Evolutionary conservation across 129 eudicot species (phyloP).

Genomic region (Centrapalus pauciflorus): DNA sequence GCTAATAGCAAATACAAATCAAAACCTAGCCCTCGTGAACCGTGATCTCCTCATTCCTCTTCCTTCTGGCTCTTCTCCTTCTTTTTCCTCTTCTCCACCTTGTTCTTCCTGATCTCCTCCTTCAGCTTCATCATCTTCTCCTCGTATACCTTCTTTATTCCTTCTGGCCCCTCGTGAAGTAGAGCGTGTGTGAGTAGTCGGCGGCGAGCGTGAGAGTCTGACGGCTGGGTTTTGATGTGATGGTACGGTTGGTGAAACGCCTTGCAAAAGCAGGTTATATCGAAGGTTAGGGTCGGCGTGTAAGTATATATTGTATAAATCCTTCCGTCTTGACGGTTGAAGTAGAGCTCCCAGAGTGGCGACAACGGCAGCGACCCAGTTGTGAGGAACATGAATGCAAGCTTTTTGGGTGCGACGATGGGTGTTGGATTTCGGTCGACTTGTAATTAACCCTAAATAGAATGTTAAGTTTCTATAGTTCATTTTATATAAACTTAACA

Average conservation of each 20-base stretch:
- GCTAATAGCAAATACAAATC: too few species aligned
- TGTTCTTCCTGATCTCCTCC: too few species aligned
- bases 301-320: constrained; percentile 63
- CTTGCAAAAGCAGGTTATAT: constrained; percentile 35
- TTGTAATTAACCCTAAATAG: too few species aligned
- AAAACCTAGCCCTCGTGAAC: too few species aligned
- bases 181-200: constrained; percentile 66
- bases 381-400: constrained; percentile 80
- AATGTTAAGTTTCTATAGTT: too few species aligned
- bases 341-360: constrained; percentile 74
- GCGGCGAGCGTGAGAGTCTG: constrained; percentile 50
- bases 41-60: too few species aligned
- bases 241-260: constrained; percentile 57
- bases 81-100: too few species aligned
- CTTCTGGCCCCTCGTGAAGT: too few species aligned
- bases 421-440: constrained; percentile 32
- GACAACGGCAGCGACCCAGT: constrained; percentile 56
- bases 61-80: too few species aligned
- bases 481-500: too few species aligned
- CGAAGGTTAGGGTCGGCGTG: constrained; percentile 58
- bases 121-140: too few species aligned
- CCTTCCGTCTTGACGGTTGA: constrained; percentile 28
- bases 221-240: constrained; percentile 75
- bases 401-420: constrained; percentile 34
- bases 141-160: too few species aligned